Evolutionary conservation across 805 yeast species (phyloP), one percentile per base, ranked within the genome.

Genomic region (Ogataea paradorogensis): DNA sequence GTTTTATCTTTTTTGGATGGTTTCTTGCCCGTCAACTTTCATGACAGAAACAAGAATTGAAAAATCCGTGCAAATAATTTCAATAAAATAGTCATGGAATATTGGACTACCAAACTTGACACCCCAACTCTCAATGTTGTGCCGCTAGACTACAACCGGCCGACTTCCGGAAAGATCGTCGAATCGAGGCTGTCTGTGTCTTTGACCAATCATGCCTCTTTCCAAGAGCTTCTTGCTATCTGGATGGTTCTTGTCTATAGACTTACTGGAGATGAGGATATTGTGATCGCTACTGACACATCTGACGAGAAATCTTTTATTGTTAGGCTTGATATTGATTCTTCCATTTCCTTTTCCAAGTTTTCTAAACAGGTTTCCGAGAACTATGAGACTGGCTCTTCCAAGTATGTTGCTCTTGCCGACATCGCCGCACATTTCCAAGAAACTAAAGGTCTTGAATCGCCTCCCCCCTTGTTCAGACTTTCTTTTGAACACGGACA

Each of bases 261-360:
- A 56, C 68, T 87, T 33, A 84, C 96, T 2, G 98, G 97, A 16
- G 98, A 91, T 59, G 97, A 91, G 50, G 97, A 91, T 54, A 81
- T 93, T 35, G 81, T 84, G n/a, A 66, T 91, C 45, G 89, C 90
- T n/a, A 80, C 89, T 0, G 79, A 82, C 50, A 61, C 73, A 18
- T 51, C 63, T 3, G 61, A 62, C 5, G 54, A 65, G 28, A 64
- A 67, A 36, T 78, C 78, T 20, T 75, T 80, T 48, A 80, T 86
- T 13, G 58, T 87, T 20, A 73, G 96, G 54, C 66, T 84, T 31
- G 67, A 67, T 24, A 66, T 88, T 44, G 73, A 76, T 36, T 78
- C 85, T 24, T 62, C 67, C 7, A 57, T 69, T 56, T 56, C 80
- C 1, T 85, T 89, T 51, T 43, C 51, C 1, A 76, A 80, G 27